Evolutionary conservation across 2,329 filamentous ascomycete genomes (phyloP), one percentile per base, ranked within the genome.

Genomic region (Venturia nashicola): DNA sequence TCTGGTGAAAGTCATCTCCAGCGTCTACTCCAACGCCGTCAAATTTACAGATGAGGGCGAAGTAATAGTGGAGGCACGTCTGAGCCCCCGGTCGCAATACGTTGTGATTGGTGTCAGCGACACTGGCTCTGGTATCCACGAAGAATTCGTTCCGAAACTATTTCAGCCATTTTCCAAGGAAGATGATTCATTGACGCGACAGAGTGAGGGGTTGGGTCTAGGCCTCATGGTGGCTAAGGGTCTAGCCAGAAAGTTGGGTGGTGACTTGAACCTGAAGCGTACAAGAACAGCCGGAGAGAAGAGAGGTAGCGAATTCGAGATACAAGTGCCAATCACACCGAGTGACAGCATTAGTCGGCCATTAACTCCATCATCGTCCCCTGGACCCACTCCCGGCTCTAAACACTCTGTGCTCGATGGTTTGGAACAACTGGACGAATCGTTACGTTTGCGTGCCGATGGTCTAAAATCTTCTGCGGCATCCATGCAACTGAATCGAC

Each of bases 181-280:
- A 72, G 86, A 90, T 71, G 81, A 84, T 61, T 88, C 86, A 1
- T 82, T 85, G 16, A 88, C 85, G 7, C 79, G 87, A 54, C 81
- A 82, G 66, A 86, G 82, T 70, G 87, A 90, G 71, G 87, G 87
- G 0, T 76, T 89, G 3, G 87, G 87, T 0, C 76, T 90, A 7
- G 86, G 87, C 36, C 75, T 90, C 12, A 79, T 89, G 70, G 87
- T 89, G n/a, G 87, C 86, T 0, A 89, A 89, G 73, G 86, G 86
- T 3, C 78, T 89, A 57, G 84, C 86, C 5, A 79, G 86, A 63
- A 87, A 86, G 70, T 81, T 89, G 64, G 85, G 86, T 34, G 87
- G 87, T 18, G 86, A 89, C 72, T 75, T 90, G 23, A 80, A 82
- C 61, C 84, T 86, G 68, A 79, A 85, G 51, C 79, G 81, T 61